Evolutionary conservation across 2,329 filamentous ascomycete genomes (phyloP).

Genomic region (Aureobasidium lini): DNA sequence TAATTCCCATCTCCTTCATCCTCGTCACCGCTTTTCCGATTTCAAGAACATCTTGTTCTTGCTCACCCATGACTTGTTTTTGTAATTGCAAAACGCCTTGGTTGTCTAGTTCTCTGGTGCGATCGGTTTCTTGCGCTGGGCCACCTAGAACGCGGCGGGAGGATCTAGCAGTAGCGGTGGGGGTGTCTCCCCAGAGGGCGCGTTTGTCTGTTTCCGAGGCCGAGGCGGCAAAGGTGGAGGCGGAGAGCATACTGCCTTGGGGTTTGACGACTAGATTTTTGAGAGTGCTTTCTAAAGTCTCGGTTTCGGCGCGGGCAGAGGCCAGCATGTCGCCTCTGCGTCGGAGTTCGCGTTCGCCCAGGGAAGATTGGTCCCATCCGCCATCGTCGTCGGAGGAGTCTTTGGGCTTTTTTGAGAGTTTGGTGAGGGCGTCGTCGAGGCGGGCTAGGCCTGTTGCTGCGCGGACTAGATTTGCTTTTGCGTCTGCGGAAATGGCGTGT

Average conservation of each 20-base stretch:
- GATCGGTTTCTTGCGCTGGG: constrained; percentile 61
- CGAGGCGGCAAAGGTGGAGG: constrained; percentile 27
- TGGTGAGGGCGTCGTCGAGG: constrained; percentile 58
- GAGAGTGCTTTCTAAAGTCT: constrained; percentile 66
- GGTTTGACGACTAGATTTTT: constrained; percentile 52
- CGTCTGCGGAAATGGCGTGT: constrained; percentile 56
- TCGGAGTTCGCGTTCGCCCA: constrained; percentile 69
- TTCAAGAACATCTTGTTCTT: constrained; percentile 65
- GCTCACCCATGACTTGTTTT: constrained; percentile 63
- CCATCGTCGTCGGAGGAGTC: constrained; percentile 30
- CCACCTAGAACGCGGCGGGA: constrained; percentile 64
- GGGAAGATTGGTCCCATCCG: constrained; percentile 33
- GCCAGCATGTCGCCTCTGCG: constrained; percentile 63
- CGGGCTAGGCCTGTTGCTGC: constrained; percentile 57
- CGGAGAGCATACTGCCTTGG: constrained; percentile 22
- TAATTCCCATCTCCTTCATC: constrained; percentile 70
- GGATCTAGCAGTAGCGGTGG: constrained; percentile 19
- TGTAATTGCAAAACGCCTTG: constrained; percentile 66
- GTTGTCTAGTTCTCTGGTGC: constrained; percentile 71
- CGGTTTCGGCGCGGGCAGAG: constrained; percentile 63
- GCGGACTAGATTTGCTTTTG: constrained; percentile 65
- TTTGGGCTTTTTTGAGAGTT: constrained; percentile 38
- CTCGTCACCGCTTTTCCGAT: constrained; percentile 61
- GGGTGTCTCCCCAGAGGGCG: constrained; percentile 27
- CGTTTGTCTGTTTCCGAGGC: constrained; percentile 30